Evolutionary conservation across 1,284 basidiomycete genomes (phyloP).

Genomic region (Hymenochaete sp.): DNA sequence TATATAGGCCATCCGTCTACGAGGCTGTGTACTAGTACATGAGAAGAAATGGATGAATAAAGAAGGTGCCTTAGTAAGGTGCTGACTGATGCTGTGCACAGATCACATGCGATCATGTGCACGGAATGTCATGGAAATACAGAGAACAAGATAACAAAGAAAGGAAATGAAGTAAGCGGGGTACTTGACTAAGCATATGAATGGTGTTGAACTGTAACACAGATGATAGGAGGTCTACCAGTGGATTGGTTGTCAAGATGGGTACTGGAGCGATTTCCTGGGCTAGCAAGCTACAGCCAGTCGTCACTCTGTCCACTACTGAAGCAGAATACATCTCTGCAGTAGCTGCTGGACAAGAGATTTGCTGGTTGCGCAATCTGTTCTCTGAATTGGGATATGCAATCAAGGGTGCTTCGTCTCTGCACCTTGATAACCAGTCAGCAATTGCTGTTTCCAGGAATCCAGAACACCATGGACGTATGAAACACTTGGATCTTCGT

Average conservation of each 20-base stretch:
- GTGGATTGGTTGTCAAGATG: constrained; percentile 19
- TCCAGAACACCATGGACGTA: constrained; percentile 22
- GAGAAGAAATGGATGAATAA: too few species aligned
- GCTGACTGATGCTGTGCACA: too few species aligned
- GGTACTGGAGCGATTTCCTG: constrained; percentile 24
- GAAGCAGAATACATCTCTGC: constrained; percentile 30
- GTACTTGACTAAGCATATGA: too few species aligned
- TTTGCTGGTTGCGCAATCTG: constrained; percentile 29
- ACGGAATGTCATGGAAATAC: too few species aligned
- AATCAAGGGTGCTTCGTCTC: constrained; percentile 17
- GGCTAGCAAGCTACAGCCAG: constrained; percentile 24
- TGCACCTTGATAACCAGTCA: constrained; percentile 24
- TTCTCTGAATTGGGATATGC: constrained; percentile 25
- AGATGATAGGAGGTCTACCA: constrained; percentile 8
- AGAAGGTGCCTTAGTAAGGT: too few species aligned
- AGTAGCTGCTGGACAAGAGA: constrained; percentile 24
- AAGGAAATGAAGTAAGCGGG: too few species aligned
- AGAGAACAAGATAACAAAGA: too few species aligned
- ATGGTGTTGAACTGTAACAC: too few species aligned
- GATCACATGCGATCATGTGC: too few species aligned
- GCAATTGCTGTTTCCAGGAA: constrained; percentile 24
- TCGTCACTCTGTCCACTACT: constrained; percentile 25
- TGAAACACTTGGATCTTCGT: constrained; percentile 26
- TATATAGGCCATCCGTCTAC: too few species aligned
- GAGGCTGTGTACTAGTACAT: too few species aligned